Base-by-base conservation (phyloP, 306 rosid genomes). In the Lupinus albus region DNA sequence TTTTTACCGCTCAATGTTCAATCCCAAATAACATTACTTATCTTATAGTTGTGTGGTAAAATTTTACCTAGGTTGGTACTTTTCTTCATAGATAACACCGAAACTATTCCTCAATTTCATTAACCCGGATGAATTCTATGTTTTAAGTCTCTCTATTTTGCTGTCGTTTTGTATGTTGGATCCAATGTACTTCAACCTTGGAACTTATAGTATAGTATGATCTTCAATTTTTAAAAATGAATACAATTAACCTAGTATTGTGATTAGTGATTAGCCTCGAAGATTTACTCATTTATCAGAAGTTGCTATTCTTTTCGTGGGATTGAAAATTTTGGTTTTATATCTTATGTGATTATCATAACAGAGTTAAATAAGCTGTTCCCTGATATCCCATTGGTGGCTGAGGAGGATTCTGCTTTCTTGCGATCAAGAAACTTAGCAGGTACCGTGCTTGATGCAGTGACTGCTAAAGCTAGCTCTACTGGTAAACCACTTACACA, bases 371-470 rank as follows among this genome's bases (percentile, higher is more conserved):
- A 84, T 42, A 84, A 81, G 73, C 69, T 81, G 78, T 93, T 89
- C 83, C 98, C 98, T 67, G 75, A 83, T 64, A 88, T 89, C 58
- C 98, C 96, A 1, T 71, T 89, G 79, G 98, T 93, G 78, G 97
- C 98, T 7, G 97, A 93, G 80, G 98, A 89, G 84, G 98, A 93
- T 73, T 93, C 96, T 36, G 82, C 87, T 55, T 89, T 79, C 73
- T 18, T 93, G 53, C 87, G 76, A 17, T 70, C 85, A 57, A 86
- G 78, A 60, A 85, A 93, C 78, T 72, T 89, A 50, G 88, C 73
- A 13, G 87, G 50, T 52, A 67, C 87, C 5, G 95, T 93, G 71
- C 73, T 75, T 63, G 66, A 71, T 55, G 90, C 81, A 17, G 85
- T 88, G 28, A 70, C 74, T 53, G 80, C 79, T 39, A 81, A 71